Evolutionary conservation across 2,329 filamentous ascomycete species (phyloP).

Genomic region (Neoascochyta sp.): DNA sequence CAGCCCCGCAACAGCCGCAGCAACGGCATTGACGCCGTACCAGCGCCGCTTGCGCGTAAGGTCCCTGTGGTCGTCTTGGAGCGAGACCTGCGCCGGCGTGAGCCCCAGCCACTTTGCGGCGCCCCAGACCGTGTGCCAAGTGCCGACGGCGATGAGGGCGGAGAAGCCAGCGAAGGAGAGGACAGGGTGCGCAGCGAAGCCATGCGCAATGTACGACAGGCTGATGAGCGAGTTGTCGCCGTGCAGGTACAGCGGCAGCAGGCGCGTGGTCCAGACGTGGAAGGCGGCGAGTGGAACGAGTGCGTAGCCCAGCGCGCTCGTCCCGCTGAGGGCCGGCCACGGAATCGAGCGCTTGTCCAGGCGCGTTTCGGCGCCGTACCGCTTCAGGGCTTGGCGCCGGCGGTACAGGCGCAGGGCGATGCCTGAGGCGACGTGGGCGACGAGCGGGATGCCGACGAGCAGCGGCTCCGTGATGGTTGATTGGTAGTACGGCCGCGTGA

Average conservation of each 20-base stretch:
- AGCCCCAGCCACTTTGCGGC: slow-evolving; percentile 75
- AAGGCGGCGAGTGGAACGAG: slow-evolving; percentile 62
- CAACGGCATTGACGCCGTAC: slow-evolving; percentile 66
- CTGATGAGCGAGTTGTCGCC: slow-evolving; percentile 85
- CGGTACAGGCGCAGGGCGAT: slow-evolving; percentile 72
- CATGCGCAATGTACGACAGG: slow-evolving; percentile 78
- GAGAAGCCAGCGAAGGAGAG: slow-evolving; percentile 67
- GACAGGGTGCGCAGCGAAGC: slow-evolving; percentile 68
- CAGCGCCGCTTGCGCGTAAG: slow-evolving; percentile 61
- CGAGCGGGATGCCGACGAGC: slow-evolving; percentile 70
- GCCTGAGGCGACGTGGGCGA: slow-evolving; percentile 73
- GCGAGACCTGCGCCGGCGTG: slow-evolving; percentile 54
- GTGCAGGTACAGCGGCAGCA: slow-evolving; percentile 70
- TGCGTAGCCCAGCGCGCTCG: slow-evolving; percentile 68
- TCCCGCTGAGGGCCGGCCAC: slow-evolving; percentile 71
- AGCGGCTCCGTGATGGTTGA: slow-evolving; percentile 71
- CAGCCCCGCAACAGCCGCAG: slow-evolving; percentile 55
- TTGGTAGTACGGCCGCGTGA: slow-evolving; percentile 90
- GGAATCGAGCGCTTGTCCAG: slow-evolving; percentile 48
- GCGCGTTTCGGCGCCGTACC: slow-evolving; percentile 69
- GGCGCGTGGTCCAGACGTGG: slow-evolving; percentile 73
- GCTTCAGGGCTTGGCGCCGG: slow-evolving; percentile 63
- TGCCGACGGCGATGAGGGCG: slow-evolving; percentile 63
- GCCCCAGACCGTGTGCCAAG: slow-evolving; percentile 80
- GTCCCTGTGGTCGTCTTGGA: slow-evolving; percentile 48